A percentile compares a stretch with the other conserved stretches of the same genome.
phyloP scores from a whole-genome alignment of 768 basidiomycete species.

The Hygrocybe coccinea region DNA sequence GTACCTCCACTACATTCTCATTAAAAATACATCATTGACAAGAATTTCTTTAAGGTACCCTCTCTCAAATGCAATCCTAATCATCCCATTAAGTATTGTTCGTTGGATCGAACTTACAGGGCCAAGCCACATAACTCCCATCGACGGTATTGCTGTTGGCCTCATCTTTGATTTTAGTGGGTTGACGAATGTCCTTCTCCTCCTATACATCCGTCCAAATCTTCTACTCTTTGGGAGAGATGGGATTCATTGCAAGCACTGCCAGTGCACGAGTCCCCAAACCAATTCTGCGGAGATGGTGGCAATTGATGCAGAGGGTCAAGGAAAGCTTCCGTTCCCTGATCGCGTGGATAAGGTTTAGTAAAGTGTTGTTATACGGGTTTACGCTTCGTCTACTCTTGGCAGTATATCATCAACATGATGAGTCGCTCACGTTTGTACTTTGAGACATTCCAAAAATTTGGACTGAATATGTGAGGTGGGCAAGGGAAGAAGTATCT shows the following conservation, averaged over 20 bases:
- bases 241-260: background rate
- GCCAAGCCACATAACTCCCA: background rate
- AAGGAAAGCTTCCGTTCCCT: no score
- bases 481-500: no score
- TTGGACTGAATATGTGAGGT: no score
- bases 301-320: no score
- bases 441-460: no score
- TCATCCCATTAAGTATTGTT: slow-evolving; percentile 9
- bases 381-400: no score
- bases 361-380: no score
- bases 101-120: slow-evolving; percentile 3
- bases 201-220: background rate
- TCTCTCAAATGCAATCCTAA: slow-evolving; percentile 6
- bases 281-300: no score
- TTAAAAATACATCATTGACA: background rate
- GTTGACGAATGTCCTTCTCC: slow-evolving; percentile 2
- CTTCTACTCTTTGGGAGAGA: background rate
- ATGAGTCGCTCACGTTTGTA: no score
- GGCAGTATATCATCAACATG: no score
- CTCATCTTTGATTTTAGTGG: slow-evolving; percentile 7
- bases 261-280: background rate
- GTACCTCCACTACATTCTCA: background rate
- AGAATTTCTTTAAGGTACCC: slow-evolving; percentile 5
- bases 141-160: background rate
- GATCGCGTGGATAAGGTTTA: no score